phyloP scores from a whole-genome alignment of 495 filamentous ascomycete genomes.

The Opeltia flavorubescens region DNA sequence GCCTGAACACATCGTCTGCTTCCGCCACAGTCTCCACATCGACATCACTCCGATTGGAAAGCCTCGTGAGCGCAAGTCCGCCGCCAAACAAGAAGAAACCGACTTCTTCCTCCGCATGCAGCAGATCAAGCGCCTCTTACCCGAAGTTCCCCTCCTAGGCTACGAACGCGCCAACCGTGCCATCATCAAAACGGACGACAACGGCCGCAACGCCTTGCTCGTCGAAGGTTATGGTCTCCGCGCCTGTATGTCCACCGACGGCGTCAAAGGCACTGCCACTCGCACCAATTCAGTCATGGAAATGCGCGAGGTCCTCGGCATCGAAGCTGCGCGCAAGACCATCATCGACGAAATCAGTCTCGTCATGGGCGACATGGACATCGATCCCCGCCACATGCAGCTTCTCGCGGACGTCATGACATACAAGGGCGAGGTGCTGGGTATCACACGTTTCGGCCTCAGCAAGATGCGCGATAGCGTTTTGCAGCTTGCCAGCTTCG shows the following conservation, averaged over 20 bases:
- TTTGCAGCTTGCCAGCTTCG: conserved; percentile 88
- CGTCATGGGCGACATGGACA: conserved; percentile 87
- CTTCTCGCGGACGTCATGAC: conserved; percentile 98
- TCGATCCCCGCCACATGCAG: conserved; percentile 97
- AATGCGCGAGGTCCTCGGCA: conserved; percentile 80
- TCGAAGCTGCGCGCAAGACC: conserved; percentile 80
- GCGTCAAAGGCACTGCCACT: conserved; percentile 60
- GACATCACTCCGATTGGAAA: conserved; percentile 43
- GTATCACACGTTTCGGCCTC: conserved; percentile 91
- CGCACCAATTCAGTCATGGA: conserved; percentile 85
- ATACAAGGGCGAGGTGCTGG: conserved; percentile 94
- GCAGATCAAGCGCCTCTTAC: conserved; percentile 67
- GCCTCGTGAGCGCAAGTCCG: conserved; percentile 25
- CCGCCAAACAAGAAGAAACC: conserved; percentile 26
- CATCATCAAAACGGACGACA: conserved; percentile 69
- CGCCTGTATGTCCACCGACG: conserved; percentile 81
- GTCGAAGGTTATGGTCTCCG: conserved; percentile 91
- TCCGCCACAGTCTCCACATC: conserved; percentile 27
- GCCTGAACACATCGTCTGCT: conserved; percentile 32
- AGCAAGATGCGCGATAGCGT: conserved; percentile 95
- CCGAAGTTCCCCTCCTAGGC: conserved; percentile 66
- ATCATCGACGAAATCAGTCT: conserved; percentile 66
- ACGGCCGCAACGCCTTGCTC: conserved; percentile 50
- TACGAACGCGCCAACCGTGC: conserved; percentile 76
- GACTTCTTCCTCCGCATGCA: conserved; percentile 74